Base-by-base conservation (phyloP, 1,139 yeast species). In the Yarrowia galli region DNA sequence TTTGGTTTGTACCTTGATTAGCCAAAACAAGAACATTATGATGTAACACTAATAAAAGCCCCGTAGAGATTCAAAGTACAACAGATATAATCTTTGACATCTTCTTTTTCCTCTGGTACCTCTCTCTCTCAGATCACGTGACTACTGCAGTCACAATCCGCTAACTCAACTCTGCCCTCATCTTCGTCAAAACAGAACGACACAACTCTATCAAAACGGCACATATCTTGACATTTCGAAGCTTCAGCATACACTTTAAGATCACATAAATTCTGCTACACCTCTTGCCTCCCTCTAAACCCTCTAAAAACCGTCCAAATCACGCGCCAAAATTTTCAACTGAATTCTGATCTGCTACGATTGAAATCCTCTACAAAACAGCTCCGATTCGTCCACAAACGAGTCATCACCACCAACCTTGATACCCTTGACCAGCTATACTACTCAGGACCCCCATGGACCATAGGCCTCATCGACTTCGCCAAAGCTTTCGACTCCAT, bases 401-500 rank as follows among this genome's bases (percentile, higher is more conserved):
- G 48, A 23, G 7, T 45, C 28, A 45, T 45, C n/a, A 45, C 28
- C 28, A 45, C 28, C n/a, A 45, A 45, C 32, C 48, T 22, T 9
- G 48, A 45, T 7, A 45, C 25, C 9, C 28, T 45, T 2, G 48
- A 45, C 28, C 48, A 45, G 15, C 28, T 45, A 13, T 45, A 22
- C 48, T 45, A 45, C 28, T 45, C 48, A 3, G 48, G 48, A 2
- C 6, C 10, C 18, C 12, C 28, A 22, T 45, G 48, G 48, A 45
- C 48, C 8, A 12, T 45, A 3, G 48, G 48, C 8, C 48, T 45
- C 7, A 45, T 45, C n/a, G 48, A 45, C 48, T 45, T 45, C 48
- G n/a, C 25, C 8, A 45, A 45, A 45, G 48, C 48, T 28, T 45
- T 45, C 9, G 48, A 45, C 48, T 45, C 48, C 12, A 28, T 45